Conservation (phyloP, 2,329 filamentous ascomycete genomes). For the Colletotrichum shisoi region DNA sequence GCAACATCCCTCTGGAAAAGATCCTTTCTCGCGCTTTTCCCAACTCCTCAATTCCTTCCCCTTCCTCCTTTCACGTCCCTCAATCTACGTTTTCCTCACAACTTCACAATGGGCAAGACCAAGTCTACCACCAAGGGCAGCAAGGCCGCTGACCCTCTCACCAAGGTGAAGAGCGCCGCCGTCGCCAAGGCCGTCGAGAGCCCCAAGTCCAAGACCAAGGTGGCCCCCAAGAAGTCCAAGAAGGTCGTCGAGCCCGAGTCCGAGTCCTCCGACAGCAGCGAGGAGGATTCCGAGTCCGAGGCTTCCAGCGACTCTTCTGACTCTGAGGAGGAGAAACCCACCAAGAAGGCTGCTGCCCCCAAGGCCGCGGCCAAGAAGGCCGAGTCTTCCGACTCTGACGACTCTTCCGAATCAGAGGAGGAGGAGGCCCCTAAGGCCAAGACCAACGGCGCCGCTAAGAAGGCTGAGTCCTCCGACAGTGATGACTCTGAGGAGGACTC, state of each 20-base stretch:
- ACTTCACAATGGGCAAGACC: conserved; percentile 63
- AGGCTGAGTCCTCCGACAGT: conserved; percentile 45
- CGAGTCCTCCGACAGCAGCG: conserved; percentile 39
- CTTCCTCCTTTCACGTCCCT: conserved; percentile 5
- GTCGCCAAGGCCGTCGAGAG: conserved; percentile 73
- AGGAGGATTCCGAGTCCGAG: conserved; percentile 18
- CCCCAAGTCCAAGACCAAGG: conserved; percentile 72
- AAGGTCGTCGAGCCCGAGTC: conserved; percentile 47
- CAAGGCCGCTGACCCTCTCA: conserved; percentile 57
- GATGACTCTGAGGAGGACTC: conserved; percentile 41
- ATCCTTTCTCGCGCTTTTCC: conserved; percentile 24
- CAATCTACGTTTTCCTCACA: conserved; percentile 1
- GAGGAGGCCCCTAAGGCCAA: conserved; percentile 48
- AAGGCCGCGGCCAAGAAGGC: conserved; percentile 41
- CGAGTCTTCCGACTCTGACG: conserved; percentile 39
- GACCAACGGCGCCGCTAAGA: conserved; percentile 47
- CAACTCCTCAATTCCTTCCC: background rate
- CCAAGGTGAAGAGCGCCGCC: conserved; percentile 69
- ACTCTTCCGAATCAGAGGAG: conserved; percentile 50
- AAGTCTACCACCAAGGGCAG: conserved; percentile 67
- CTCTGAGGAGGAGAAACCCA: conserved; percentile 44
- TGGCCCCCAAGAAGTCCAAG: conserved; percentile 59
- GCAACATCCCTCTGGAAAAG: conserved; percentile 36
- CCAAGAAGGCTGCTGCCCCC: conserved; percentile 39
- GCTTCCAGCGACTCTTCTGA: conserved; percentile 42